Evolutionary conservation across 1,284 basidiomycete genomes (phyloP).

Genomic region (Moesziomyces antarcticus): DNA sequence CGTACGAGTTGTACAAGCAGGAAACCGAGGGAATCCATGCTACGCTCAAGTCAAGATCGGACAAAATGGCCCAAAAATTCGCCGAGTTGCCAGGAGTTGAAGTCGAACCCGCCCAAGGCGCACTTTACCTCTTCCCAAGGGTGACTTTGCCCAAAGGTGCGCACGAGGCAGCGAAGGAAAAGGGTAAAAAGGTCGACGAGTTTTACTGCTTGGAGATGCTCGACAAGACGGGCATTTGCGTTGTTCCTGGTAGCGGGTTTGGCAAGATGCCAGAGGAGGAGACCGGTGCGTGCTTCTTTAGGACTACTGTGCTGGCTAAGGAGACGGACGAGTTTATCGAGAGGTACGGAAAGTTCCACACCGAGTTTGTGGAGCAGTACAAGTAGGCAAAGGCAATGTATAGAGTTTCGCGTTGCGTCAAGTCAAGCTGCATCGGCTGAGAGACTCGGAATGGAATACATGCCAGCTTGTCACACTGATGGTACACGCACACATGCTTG

Average conservation of each 20-base stretch:
- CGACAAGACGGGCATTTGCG: constrained; percentile 65
- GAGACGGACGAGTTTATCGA: constrained; percentile 65
- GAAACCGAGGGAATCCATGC: constrained; percentile 55
- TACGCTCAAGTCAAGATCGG: constrained; percentile 53
- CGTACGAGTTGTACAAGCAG: constrained; percentile 56
- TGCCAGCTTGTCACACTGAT: too few species aligned
- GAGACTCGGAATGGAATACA: too few species aligned
- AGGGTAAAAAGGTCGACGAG: constrained; percentile 61
- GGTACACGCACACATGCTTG: too few species aligned
- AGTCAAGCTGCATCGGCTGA: too few species aligned
- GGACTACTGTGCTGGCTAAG: constrained; percentile 65
- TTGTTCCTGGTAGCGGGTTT: constrained; percentile 65
- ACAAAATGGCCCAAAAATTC: constrained; percentile 58
- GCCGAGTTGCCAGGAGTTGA: constrained; percentile 54
- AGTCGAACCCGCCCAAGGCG: constrained; percentile 74
- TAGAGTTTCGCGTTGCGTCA: constrained; percentile 1
- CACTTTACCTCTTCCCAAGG: constrained; percentile 85
- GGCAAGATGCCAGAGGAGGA: constrained; percentile 54
- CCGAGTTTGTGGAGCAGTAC: constrained; percentile 53
- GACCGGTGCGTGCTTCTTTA: constrained; percentile 56
- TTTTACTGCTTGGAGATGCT: constrained; percentile 64
- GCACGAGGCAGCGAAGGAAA: constrained; percentile 51
- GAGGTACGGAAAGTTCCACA: constrained; percentile 62
- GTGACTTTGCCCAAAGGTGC: constrained; percentile 73
- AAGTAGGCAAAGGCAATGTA: constrained; percentile 1